Percentiles rank a stretch among this genome's conserved stretches.
phyloP scores from a whole-genome alignment of 1,284 basidiomycete species.

The Cryptococcus deneoformans region DNA sequence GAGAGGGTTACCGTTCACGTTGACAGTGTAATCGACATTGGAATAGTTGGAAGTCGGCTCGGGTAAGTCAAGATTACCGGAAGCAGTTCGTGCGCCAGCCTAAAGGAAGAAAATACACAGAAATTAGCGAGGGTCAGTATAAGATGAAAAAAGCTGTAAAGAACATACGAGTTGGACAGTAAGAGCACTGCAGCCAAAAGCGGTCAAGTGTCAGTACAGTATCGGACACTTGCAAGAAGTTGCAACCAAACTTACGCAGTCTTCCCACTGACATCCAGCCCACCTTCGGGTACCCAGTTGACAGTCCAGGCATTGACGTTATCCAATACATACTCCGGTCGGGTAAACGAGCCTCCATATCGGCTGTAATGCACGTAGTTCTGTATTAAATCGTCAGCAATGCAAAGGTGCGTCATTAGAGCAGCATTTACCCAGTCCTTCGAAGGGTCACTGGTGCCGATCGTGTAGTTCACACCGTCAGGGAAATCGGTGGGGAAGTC shows the following conservation, averaged over 20 bases:
- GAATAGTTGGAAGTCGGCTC: slow-evolving; percentile 12
- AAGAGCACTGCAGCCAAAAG: not conserved
- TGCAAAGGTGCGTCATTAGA: too few relatives aligned
- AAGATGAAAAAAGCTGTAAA: too few relatives aligned
- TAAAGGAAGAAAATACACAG: not conserved
- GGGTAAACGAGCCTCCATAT: slow-evolving; percentile 4
- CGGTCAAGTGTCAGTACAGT: not conserved
- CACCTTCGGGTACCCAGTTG: slow-evolving; percentile 11
- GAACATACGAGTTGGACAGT: slow-evolving; percentile 5
- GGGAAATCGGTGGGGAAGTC: slow-evolving; percentile 30
- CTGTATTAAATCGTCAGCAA: not conserved
- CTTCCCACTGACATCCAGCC: not conserved
- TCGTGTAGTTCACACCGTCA: slow-evolving; percentile 25
- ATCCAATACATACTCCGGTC: slow-evolving; percentile 7
- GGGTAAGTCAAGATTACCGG: slow-evolving; percentile 17
- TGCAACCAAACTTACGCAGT: slow-evolving; percentile 1
- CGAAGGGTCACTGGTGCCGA: slow-evolving; percentile 16
- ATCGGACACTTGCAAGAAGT: not conserved
- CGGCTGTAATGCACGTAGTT: slow-evolving; percentile 8
- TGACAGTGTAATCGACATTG: slow-evolving; percentile 11
- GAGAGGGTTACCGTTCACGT: slow-evolving; percentile 15
- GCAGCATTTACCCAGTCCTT: slow-evolving; percentile 3
- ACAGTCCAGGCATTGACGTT: slow-evolving; percentile 23
- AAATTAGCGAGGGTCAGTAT: not conserved
- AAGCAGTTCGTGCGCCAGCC: slow-evolving; percentile 14